Conservation (phyloP, 2,329 filamentous ascomycete genomes). For the Corniculantispora saksenae region DNA sequence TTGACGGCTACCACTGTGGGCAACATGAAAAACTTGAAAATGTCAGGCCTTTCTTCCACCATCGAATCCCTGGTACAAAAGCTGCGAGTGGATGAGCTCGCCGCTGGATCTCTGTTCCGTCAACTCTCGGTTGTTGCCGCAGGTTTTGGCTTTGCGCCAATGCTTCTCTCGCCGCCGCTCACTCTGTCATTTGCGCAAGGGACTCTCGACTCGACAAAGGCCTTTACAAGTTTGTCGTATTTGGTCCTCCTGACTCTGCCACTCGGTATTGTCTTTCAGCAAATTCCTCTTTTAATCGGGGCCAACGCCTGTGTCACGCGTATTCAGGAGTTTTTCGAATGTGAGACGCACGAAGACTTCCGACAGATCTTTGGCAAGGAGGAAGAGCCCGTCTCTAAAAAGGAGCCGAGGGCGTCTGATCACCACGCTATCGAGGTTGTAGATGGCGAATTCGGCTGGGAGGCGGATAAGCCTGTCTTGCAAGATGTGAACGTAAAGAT, state of each 20-base stretch:
- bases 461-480: constrained; percentile 22
- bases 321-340: constrained; percentile 20
- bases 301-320: constrained; percentile 15
- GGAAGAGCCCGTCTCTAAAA: not conserved
- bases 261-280: constrained; percentile 20
- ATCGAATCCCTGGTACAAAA: constrained; percentile 29
- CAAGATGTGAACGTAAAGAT: constrained; percentile 25
- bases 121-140: constrained; percentile 17
- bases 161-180: constrained; percentile 31
- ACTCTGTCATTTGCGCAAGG: constrained; percentile 26
- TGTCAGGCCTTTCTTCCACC: constrained; percentile 36
- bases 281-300: constrained; percentile 11
- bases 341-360: constrained; percentile 19
- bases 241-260: constrained; percentile 23
- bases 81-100: constrained; percentile 26
- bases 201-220: constrained; percentile 23
- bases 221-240: constrained; percentile 26
- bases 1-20: constrained; percentile 42
- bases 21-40: constrained; percentile 49
- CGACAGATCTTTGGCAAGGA: constrained; percentile 17
- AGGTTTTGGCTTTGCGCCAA: constrained; percentile 31
- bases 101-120: constrained; percentile 23
- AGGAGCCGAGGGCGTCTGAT: not conserved
- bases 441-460: constrained; percentile 29
- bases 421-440: not conserved